Evolutionary conservation across 306 rosid species (phyloP).

Genomic region (Pterocarpus macrocarpus): DNA sequence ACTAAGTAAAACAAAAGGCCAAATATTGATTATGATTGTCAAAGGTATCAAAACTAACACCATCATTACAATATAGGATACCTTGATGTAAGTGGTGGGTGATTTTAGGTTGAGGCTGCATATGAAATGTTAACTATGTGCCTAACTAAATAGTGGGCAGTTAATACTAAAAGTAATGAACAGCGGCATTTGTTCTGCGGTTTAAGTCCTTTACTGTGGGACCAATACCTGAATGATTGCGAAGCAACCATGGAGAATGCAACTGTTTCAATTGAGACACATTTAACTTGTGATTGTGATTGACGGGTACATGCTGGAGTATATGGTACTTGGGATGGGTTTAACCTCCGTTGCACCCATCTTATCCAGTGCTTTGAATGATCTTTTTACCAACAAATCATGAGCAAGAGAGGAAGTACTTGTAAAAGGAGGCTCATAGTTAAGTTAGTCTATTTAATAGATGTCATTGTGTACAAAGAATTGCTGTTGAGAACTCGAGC

Average conservation of each 20-base stretch:
- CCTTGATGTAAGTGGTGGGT: background rate
- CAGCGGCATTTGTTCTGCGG: too few species aligned
- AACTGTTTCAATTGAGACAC: background rate
- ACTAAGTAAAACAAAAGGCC: background rate
- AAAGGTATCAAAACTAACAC: background rate
- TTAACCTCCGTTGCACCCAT: background rate
- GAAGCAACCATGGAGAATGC: background rate
- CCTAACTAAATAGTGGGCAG: too few species aligned
- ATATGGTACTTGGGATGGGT: background rate
- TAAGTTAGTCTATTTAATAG: too few species aligned
- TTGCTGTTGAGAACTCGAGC: too few species aligned
- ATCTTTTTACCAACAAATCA: background rate
- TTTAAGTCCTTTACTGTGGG: background rate
- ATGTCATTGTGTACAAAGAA: too few species aligned
- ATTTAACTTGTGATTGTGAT: background rate
- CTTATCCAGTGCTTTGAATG: background rate
- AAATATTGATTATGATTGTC: background rate
- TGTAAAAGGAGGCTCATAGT: too few species aligned
- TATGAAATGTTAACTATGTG: background rate
- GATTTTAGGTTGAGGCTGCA: background rate
- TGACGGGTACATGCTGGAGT: background rate
- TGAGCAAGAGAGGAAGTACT: too few species aligned
- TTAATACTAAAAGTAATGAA: too few species aligned
- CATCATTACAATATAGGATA: too few species aligned
- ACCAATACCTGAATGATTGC: background rate